These are phyloP conservation scores for Colletotrichum sp. DNA, from an alignment of 2,329 filamentous ascomycete species.

Conservation along the genomic window DNA sequence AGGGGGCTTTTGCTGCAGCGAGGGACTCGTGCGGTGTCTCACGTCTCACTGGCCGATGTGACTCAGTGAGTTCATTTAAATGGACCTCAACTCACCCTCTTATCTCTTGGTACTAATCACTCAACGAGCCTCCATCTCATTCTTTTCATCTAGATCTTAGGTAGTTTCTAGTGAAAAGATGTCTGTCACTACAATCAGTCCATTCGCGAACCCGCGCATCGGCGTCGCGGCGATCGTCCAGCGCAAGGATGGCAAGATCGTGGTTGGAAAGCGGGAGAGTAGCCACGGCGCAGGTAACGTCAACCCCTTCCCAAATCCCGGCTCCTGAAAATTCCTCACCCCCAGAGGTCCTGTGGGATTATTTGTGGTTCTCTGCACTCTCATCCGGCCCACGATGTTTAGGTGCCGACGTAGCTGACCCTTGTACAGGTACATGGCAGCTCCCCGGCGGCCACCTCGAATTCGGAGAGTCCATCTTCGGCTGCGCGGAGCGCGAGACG, in stretches of 20 bases:
- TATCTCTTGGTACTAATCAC: accelerated
- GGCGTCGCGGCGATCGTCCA: constrained; percentile 54
- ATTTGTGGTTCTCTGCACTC: background rate
- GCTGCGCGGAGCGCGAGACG: constrained; percentile 70
- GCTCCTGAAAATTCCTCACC: accelerated
- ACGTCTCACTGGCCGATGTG: background rate
- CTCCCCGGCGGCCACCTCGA: constrained; percentile 81
- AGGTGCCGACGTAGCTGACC: background rate
- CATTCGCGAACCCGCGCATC: constrained; percentile 40
- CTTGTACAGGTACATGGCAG: constrained; percentile 60
- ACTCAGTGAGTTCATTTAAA: background rate
- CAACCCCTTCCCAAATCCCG: background rate
- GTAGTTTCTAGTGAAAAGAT: background rate
- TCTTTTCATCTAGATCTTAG: too few species aligned
- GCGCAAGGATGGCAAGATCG: constrained; percentile 45
- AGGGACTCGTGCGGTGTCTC: background rate
- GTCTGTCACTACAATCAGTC: background rate
- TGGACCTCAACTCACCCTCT: accelerated
- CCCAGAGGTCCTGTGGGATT: background rate
- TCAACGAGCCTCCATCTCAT: background rate
- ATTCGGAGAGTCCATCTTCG: constrained; percentile 64
- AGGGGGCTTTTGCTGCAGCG: background rate
- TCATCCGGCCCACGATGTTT: background rate
- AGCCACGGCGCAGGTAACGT: constrained; percentile 52
- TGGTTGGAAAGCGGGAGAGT: constrained; percentile 52